These are phyloP conservation scores for Dendryphion nanum DNA, from an alignment of 2,329 filamentous ascomycete species.

Conservation along the genomic window DNA sequence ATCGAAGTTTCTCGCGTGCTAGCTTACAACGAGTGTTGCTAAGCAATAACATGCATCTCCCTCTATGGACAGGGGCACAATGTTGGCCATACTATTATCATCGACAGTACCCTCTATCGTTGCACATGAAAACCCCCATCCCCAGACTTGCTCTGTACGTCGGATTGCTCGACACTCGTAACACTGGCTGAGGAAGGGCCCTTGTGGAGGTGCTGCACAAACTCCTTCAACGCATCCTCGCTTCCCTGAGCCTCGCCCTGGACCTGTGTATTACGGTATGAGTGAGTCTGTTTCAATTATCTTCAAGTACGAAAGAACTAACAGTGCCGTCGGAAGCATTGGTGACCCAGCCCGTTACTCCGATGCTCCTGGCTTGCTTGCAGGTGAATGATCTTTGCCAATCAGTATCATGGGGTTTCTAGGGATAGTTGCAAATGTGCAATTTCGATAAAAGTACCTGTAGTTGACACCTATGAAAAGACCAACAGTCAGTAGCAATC, in stretches of 20 bases:
- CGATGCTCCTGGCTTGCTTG: slow-evolving; percentile 43
- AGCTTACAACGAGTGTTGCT: no score
- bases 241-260: slow-evolving; percentile 85
- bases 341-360: slow-evolving; percentile 47
- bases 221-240: slow-evolving; percentile 61
- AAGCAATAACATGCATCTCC: no score
- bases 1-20: no score
- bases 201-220: slow-evolving; percentile 71
- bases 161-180: slow-evolving; percentile 67
- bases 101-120: background rate
- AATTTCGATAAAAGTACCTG: slow-evolving; percentile 43
- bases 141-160: slow-evolving; percentile 62
- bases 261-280: no score
- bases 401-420: no score
- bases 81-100: no score
- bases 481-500: background rate
- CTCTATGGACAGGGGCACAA: no score
- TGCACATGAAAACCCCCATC: slow-evolving; percentile 51
- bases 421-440: no score
- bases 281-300: no score
- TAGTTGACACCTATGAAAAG: slow-evolving; percentile 48
- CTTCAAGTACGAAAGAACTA: no score
- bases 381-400: no score
- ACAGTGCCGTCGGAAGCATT: slow-evolving; percentile 49
- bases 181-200: slow-evolving; percentile 74